Evolutionary conservation across 75 land plant genomes (phyloP), one percentile per base, ranked within the genome.

Genomic region (Pinus albicaulis): DNA sequence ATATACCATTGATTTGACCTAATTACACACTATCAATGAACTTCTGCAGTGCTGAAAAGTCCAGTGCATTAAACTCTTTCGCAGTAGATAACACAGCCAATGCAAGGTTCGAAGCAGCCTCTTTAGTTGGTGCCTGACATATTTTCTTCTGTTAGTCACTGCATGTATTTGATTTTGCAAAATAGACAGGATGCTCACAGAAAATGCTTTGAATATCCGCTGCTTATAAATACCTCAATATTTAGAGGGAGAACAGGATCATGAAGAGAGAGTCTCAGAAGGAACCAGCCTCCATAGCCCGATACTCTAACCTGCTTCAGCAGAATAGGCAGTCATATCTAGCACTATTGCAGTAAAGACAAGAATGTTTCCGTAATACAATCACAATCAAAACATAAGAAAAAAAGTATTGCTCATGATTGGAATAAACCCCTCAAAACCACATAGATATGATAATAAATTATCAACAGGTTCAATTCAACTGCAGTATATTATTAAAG

Each of bases 241-340:
- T 97, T 97, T 71, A 97, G 85, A 8, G 99, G 99, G 57, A 97
- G 92, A 62, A 95, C 99, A 64, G 99, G 98, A 63, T 97, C 99
- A 75, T 97, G 99, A 36, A 97, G 91, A 52, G 99, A 97, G 12
- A 97, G 90, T 76, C 99, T 93, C 76, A 97, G 81, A 70, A 97
- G 89, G 80, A 97, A 97, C 99, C 99, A 97, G 12, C 99, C 99
- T 64, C 98, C 98, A 97, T 86, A 81, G 24, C 98, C 98, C 55
- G 99, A 97, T 59, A 92, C 98, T 74, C 99, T 85, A 24, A 95
- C 82, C 99, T 97, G 87, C 24, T 75, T 38, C 26, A 28, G 52
- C 13, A 76, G 75, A 25, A 64, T 8, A 70, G 69, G 6, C 57
- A 64, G 59, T 26, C 78, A 61, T 76, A n/a, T 14, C 19, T 28